Evolutionary conservation across 768 basidiomycete genomes (phyloP).

Genomic region (Amanita exitialis): DNA sequence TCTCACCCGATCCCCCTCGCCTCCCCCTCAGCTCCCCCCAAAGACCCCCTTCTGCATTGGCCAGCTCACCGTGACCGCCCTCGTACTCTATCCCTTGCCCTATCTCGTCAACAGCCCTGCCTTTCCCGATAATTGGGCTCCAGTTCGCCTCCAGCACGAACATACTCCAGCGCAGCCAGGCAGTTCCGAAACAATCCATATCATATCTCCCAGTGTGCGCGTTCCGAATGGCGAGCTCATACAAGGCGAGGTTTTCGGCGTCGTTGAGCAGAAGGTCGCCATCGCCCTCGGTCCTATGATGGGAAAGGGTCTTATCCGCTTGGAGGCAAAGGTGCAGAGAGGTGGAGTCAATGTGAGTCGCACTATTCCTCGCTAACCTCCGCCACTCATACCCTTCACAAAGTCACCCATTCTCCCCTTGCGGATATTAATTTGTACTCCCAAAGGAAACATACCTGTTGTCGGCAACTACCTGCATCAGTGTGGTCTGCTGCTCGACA

Average conservation of each 20-base stretch:
- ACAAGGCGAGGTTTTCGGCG: slow-evolving; percentile 63
- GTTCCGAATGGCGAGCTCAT: slow-evolving; percentile 41
- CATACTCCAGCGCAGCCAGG: slow-evolving; percentile 44
- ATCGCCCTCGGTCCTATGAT: slow-evolving; percentile 74
- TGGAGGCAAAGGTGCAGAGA: slow-evolving; percentile 69
- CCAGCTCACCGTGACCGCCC: slow-evolving; percentile 69
- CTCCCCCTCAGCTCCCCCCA: slow-evolving; percentile 47
- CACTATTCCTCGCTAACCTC: not conserved
- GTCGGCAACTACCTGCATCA: slow-evolving; percentile 71
- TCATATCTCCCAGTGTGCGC: slow-evolving; percentile 51
- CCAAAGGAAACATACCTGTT: slow-evolving; percentile 83
- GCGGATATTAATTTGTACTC: slow-evolving; percentile 85
- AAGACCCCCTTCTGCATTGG: slow-evolving; percentile 88
- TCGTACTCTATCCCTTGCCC: slow-evolving; percentile 73
- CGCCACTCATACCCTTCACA: not conserved
- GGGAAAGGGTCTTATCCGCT: slow-evolving; percentile 70
- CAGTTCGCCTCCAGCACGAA: slow-evolving; percentile 65
- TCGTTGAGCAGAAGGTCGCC: slow-evolving; percentile 82
- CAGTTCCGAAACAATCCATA: slow-evolving; percentile 66
- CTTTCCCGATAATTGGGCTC: slow-evolving; percentile 42
- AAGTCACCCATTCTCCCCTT: slow-evolving; percentile 79
- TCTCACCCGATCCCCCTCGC: slow-evolving; percentile 58
- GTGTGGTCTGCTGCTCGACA: slow-evolving; percentile 63
- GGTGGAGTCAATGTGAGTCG: slow-evolving; percentile 49
- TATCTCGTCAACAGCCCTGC: slow-evolving; percentile 46